Conservation (phyloP, 2,329 filamentous ascomycete species). For the Hypomyces rosellus region DNA sequence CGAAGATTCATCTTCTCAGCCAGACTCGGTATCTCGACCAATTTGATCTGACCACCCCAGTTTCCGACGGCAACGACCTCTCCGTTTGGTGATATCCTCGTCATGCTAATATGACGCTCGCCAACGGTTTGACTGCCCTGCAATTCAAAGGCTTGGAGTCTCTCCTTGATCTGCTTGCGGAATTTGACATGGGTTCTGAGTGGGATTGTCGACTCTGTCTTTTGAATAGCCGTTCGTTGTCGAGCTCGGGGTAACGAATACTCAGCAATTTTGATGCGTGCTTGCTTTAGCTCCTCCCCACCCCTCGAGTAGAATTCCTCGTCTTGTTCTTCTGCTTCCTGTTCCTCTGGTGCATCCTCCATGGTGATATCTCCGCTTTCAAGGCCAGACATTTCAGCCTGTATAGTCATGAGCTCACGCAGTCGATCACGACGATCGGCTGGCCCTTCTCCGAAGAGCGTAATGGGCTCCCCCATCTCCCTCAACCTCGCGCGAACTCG, state of each 20-base stretch:
- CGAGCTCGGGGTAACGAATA: slow-evolving; percentile 82
- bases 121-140: slow-evolving; percentile 91
- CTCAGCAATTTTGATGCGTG: slow-evolving; percentile 70
- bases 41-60: slow-evolving; percentile 83
- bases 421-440: slow-evolving; percentile 81
- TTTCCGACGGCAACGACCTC: slow-evolving; percentile 82
- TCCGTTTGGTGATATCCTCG: slow-evolving; percentile 81
- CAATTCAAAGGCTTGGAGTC: slow-evolving; percentile 75
- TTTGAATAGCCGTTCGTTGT: slow-evolving; percentile 68
- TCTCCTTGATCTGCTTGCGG: slow-evolving; percentile 81
- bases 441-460: slow-evolving; percentile 85
- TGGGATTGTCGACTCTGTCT: slow-evolving; percentile 73
- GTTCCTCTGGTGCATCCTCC: slow-evolving; percentile 53
- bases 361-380: slow-evolving; percentile 55
- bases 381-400: slow-evolving; percentile 55
- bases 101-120: slow-evolving; percentile 86
- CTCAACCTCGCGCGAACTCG: slow-evolving; percentile 75
- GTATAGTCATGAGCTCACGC: slow-evolving; percentile 69
- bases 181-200: slow-evolving; percentile 88
- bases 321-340: slow-evolving; percentile 65
- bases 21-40: slow-evolving; percentile 77
- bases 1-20: slow-evolving; percentile 69
- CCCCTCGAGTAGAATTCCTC: slow-evolving; percentile 96
- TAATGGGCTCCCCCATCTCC: slow-evolving; percentile 87
- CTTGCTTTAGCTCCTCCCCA: slow-evolving; percentile 63